Base-by-base conservation (phyloP, 2,329 filamentous ascomycete species). In the Pseudocercospora vitis region DNA sequence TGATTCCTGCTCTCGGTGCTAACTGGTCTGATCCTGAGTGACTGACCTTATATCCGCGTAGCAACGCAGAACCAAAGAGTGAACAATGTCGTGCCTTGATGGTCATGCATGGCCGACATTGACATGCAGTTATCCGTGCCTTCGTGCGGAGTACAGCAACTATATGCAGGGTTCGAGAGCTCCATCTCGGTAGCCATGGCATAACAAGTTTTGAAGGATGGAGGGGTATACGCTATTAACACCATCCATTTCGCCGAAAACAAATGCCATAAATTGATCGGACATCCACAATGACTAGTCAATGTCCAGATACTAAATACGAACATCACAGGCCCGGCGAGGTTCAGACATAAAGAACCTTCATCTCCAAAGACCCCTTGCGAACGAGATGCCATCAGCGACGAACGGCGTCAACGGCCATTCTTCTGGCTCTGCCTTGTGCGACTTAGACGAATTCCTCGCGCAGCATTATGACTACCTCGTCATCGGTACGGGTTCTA, bases 391-490 rank as follows among this genome's bases (percentile, higher is more conserved):
- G 58, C 53, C 56, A 28, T 52, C 48, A 39, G 39, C 47, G 0
- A 58, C 53, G 18, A 58, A 54, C 32, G 56, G 56, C 14, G 40
- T 37, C 14, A 61, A 57, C 44, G 50, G 56, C 46, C 53, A 58
- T 28, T 26, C 49, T 33, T 9, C 7, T 42, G 55, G 42, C 14
- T 61, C 63, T 14, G 65, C 63, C 11, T 51, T 67, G 7, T 68
- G 65, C 55, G 56, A 50, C n/a, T n/a, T 67, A 8, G 48, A 61
- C 3, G 64, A 65, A 0, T 67, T 69, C 32, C 49, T 63, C 14
- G 24, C 53, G 1, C 52, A 67, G 14, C 39, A 57, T 6, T 66
- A 59, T 39, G 65, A 68, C 55, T 66, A 66, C 44, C 35, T 68
- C 3, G 45, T 68, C 12, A 52, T 63, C 3, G 55, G 37, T 42